Conservation (phyloP, 2,329 filamentous ascomycete genomes). For the Beauveria sp. region DNA sequence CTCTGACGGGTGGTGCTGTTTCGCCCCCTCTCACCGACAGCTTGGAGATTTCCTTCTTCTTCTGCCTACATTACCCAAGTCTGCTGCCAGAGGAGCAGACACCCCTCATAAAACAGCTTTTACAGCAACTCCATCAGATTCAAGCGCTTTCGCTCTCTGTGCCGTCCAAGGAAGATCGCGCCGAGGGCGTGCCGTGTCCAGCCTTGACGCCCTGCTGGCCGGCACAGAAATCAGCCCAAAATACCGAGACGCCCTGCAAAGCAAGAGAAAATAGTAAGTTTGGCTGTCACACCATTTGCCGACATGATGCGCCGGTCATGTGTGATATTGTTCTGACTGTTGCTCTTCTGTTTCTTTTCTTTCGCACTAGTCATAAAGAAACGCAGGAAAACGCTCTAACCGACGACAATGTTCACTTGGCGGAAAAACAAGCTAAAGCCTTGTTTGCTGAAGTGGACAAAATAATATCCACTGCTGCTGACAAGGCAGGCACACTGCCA, state of each 20-base stretch:
- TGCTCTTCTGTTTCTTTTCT: no score
- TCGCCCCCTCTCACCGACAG: slow-evolving; percentile 1
- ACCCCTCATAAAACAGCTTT: background rate
- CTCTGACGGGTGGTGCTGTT: background rate
- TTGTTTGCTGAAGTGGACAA: background rate
- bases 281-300: no score
- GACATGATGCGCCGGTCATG: no score
- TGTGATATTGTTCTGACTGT: no score
- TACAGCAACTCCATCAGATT: background rate
- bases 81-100: background rate
- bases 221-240: background rate
- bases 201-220: no score
- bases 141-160: slow-evolving; percentile 1
- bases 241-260: background rate
- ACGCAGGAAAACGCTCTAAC: background rate
- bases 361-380: background rate
- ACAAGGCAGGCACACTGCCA: no score
- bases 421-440: background rate
- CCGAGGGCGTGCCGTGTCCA: no score
- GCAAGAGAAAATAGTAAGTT: background rate
- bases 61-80: background rate
- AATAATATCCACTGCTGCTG: no score
- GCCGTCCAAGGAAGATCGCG: background rate
- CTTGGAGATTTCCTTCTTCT: slow-evolving; percentile 7
- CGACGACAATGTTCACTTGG: background rate